Evolutionary conservation across 441 rosid genomes (phyloP).

Genomic region (Jatropha podagrica): DNA sequence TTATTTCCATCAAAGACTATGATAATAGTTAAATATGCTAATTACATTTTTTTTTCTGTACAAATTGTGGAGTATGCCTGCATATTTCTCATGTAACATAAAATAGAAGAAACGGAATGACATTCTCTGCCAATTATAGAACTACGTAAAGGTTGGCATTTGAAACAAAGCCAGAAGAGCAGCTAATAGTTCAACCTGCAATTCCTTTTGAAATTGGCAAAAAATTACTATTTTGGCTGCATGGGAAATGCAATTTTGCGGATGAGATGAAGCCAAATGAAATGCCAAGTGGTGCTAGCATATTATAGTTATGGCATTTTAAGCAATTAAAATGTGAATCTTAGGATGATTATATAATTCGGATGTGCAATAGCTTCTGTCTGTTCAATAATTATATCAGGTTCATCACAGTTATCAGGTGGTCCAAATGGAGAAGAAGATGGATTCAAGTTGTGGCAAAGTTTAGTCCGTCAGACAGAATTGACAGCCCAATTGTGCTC

Average conservation of each 20-base stretch:
- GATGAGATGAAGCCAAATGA: not conserved
- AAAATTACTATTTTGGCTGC: not conserved
- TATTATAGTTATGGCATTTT: not conserved
- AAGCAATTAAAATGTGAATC: conserved; percentile 9
- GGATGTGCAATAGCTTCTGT: conserved; percentile 11
- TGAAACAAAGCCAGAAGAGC: not conserved
- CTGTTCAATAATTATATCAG: conserved; percentile 18
- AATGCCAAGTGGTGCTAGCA: conserved; percentile 4
- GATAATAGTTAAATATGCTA: not conserved
- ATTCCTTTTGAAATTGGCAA: not conserved
- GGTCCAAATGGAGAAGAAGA: conserved; percentile 67
- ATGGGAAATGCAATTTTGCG: not conserved
- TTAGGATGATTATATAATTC: conserved; percentile 8
- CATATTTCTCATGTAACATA: conserved; percentile 1
- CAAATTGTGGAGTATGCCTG: not conserved
- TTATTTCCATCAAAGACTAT: not conserved
- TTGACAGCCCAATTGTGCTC: conserved; percentile 94
- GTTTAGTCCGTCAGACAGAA: conserved; percentile 92
- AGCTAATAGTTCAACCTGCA: not conserved
- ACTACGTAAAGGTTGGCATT: not conserved
- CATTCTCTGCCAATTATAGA: not conserved
- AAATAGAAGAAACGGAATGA: not conserved
- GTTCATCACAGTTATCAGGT: conserved; percentile 58
- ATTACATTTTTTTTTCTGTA: not conserved
- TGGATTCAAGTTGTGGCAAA: conserved; percentile 85